Conservation (phyloP, 805 yeast genomes). For the Wickerhamiella galacta region DNA sequence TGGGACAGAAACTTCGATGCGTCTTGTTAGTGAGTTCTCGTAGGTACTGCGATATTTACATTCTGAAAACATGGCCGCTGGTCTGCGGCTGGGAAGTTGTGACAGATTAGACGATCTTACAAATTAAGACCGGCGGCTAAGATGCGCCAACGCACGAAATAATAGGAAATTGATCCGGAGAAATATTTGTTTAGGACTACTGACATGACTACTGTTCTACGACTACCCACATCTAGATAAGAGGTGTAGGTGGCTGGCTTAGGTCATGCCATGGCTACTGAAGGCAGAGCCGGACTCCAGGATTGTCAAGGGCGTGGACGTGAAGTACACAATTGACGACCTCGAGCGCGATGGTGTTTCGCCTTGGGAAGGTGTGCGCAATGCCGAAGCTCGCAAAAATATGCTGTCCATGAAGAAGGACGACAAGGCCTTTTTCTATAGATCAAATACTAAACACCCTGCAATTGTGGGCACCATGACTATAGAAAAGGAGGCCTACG, state of each 20-base stretch:
- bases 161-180: no score
- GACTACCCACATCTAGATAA: no score
- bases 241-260: not conserved
- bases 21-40: conserved; percentile 12
- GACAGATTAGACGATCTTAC: not conserved
- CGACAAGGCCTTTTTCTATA: conserved; percentile 36
- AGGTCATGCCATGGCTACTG: conserved; percentile 28
- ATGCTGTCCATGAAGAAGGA: conserved; percentile 31
- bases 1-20: conserved; percentile 23
- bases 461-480: conserved; percentile 35
- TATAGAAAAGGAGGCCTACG: conserved; percentile 19
- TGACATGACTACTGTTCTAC: no score
- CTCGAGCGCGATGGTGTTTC: conserved; percentile 25
- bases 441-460: conserved; percentile 37
- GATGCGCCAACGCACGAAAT: no score
- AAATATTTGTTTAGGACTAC: no score
- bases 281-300: conserved; percentile 40
- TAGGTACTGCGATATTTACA: conserved; percentile 3
- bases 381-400: conserved; percentile 38
- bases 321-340: conserved; percentile 31
- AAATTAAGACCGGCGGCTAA: no score
- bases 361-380: conserved; percentile 48
- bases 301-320: conserved; percentile 34
- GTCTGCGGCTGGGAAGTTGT: not conserved
- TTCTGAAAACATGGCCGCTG: conserved; percentile 4